Percentiles rank a stretch among this genome's conserved stretches.
These are phyloP conservation scores for Onygena corvina DNA, from an alignment of 2,329 filamentous ascomycete genomes.

Conservation along the genomic window DNA sequence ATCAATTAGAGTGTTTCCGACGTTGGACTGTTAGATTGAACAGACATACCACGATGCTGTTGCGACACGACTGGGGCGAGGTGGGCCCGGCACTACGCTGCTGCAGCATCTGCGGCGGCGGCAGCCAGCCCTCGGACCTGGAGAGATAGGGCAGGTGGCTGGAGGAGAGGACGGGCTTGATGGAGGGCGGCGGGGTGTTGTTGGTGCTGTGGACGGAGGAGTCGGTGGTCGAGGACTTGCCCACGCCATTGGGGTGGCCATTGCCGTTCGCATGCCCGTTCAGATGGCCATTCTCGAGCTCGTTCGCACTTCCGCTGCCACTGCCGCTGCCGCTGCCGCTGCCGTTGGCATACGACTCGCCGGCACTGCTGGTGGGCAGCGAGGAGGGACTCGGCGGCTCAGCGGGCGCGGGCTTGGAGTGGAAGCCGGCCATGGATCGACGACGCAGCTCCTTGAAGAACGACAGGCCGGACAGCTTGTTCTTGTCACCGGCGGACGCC, in stretches of 20 bases:
- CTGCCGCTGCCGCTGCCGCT: too few species aligned
- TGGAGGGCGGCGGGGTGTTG: slow-evolving; percentile 61
- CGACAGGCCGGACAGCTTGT: slow-evolving; percentile 30
- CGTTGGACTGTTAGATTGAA: background rate
- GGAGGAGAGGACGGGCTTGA: slow-evolving; percentile 53
- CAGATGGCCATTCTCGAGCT: background rate
- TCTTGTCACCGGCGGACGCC: slow-evolving; percentile 1
- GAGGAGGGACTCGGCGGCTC: background rate
- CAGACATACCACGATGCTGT: slow-evolving; percentile 31
- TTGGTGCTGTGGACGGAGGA: slow-evolving; percentile 47
- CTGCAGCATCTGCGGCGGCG: slow-evolving; percentile 35
- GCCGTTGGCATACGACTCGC: background rate
- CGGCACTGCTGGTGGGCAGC: slow-evolving; percentile 32
- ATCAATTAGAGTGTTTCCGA: too few species aligned
- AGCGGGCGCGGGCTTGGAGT: slow-evolving; percentile 24
- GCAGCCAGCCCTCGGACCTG: slow-evolving; percentile 31
- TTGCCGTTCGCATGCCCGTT: slow-evolving; percentile 33
- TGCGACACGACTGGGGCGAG: slow-evolving; percentile 30
- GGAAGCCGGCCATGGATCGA: slow-evolving; percentile 63
- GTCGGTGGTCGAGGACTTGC: slow-evolving; percentile 42
- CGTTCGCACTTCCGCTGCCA: too few species aligned
- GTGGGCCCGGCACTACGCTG: slow-evolving; percentile 38
- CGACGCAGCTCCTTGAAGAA: slow-evolving; percentile 68
- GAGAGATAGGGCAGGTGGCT: slow-evolving; percentile 44
- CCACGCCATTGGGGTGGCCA: slow-evolving; percentile 1